Evolutionary conservation across 805 yeast species (phyloP).

Genomic region (Myxozyma nipponensis): DNA sequence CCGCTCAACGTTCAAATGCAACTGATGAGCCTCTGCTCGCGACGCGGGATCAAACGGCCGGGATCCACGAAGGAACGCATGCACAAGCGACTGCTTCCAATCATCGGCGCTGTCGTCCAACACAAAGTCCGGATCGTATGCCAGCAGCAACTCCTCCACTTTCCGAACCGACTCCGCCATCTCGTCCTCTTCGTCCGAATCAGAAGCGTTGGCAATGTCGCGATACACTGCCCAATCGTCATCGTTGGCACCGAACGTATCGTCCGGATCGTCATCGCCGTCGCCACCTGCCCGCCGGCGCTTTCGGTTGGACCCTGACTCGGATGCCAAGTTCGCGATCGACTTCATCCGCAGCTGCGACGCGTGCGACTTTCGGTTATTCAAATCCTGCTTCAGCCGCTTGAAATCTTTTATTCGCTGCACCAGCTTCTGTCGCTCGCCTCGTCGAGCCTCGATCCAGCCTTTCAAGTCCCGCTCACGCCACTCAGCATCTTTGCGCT

Average conservation of each 20-base stretch:
- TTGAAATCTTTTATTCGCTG: slow-evolving; percentile 60
- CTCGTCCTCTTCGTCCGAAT: slow-evolving; percentile 71
- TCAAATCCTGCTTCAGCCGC: slow-evolving; percentile 69
- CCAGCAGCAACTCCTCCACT: slow-evolving; percentile 71
- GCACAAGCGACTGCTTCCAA: slow-evolving; percentile 77
- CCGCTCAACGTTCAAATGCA: slow-evolving; percentile 86
- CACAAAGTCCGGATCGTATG: slow-evolving; percentile 79
- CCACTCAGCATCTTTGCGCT: slow-evolving; percentile 69
- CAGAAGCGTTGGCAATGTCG: slow-evolving; percentile 69
- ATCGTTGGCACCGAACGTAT: slow-evolving; percentile 91
- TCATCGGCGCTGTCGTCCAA: slow-evolving; percentile 79
- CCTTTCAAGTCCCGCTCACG: slow-evolving; percentile 65
- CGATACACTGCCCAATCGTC: slow-evolving; percentile 93
- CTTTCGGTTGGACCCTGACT: slow-evolving; percentile 37
- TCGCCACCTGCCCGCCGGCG: slow-evolving; percentile 24
- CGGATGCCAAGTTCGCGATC: slow-evolving; percentile 80
- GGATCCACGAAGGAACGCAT: slow-evolving; percentile 86
- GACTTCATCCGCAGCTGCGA: slow-evolving; percentile 91
- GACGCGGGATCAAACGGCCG: slow-evolving; percentile 70
- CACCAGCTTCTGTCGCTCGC: slow-evolving; percentile 56
- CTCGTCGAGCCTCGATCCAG: slow-evolving; percentile 75
- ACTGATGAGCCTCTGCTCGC: slow-evolving; percentile 81
- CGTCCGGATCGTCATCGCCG: slow-evolving; percentile 83
- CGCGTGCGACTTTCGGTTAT: slow-evolving; percentile 84
- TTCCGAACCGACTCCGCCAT: slow-evolving; percentile 34